phyloP scores from a whole-genome alignment of 257 asterid genomes.

The Plantago ovata region DNA sequence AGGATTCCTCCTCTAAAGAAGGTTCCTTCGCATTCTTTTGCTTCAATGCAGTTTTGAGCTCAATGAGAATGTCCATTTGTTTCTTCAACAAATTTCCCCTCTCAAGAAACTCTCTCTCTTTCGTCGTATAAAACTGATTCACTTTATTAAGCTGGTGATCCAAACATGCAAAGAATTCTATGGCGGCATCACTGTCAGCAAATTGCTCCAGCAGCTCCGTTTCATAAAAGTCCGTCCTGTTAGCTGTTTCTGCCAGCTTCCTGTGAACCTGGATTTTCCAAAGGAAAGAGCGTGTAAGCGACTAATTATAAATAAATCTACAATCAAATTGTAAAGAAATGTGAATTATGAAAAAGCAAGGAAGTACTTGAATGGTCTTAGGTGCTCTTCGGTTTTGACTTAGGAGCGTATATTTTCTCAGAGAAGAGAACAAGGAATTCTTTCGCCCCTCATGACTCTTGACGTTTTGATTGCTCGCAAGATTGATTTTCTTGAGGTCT shows the following conservation, averaged over 20 bases:
- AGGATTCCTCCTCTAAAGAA: slow-evolving; percentile 55
- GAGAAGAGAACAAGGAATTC: slow-evolving; percentile 24
- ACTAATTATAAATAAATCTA: background rate
- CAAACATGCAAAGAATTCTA: slow-evolving; percentile 63
- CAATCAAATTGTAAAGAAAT: background rate
- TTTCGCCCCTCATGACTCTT: slow-evolving; percentile 22
- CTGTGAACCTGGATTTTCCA: slow-evolving; percentile 51
- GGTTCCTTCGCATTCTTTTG: slow-evolving; percentile 34
- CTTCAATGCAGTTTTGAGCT: slow-evolving; percentile 51
- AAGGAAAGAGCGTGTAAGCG: background rate
- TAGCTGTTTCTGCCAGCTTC: slow-evolving; percentile 42
- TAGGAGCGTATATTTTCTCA: slow-evolving; percentile 36
- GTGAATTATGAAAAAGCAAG: background rate
- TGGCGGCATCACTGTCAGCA: slow-evolving; percentile 60
- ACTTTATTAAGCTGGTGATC: slow-evolving; percentile 90
- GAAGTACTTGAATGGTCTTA: slow-evolving; percentile 53
- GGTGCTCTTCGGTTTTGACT: slow-evolving; percentile 41
- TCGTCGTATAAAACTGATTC: slow-evolving; percentile 62
- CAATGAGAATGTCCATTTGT: slow-evolving; percentile 73
- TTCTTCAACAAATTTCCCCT: slow-evolving; percentile 70
- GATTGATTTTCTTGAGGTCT: slow-evolving; percentile 66
- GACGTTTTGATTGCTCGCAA: slow-evolving; percentile 25
- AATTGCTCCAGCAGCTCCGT: slow-evolving; percentile 73
- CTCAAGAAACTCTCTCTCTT: slow-evolving; percentile 81
- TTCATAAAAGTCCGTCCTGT: slow-evolving; percentile 60